These are phyloP conservation scores for Candida endomychidarum DNA, from an alignment of 805 yeast genomes.

Conservation along the genomic window DNA sequence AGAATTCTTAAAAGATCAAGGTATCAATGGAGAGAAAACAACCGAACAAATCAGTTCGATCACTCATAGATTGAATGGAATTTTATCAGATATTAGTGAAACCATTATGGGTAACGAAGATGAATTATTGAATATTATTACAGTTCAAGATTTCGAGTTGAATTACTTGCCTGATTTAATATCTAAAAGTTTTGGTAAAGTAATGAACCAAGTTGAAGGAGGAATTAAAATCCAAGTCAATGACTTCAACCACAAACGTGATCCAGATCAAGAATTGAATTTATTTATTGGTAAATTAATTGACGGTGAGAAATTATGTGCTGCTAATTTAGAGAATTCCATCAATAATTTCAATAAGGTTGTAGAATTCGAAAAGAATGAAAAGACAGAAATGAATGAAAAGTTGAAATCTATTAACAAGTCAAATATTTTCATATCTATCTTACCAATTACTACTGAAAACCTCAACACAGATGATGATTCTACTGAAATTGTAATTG, in stretches of 20 bases:
- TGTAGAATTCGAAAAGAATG: slow-evolving; percentile 20
- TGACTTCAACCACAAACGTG: slow-evolving; percentile 40
- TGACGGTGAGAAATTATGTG: slow-evolving; percentile 86
- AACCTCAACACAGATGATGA: not conserved
- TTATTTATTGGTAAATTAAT: slow-evolving; percentile 72
- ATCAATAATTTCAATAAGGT: slow-evolving; percentile 42
- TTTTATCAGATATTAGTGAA: slow-evolving; percentile 39
- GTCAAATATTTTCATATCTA: slow-evolving; percentile 69
- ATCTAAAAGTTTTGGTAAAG: slow-evolving; percentile 55
- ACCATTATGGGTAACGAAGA: slow-evolving; percentile 53
- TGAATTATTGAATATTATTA: slow-evolving; percentile 39
- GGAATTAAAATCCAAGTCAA: slow-evolving; percentile 62
- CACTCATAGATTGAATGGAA: slow-evolving; percentile 30
- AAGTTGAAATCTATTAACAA: slow-evolving; percentile 26
- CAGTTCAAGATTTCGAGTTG: slow-evolving; percentile 65
- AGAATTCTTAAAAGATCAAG: slow-evolving; percentile 26
- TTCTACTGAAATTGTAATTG: slow-evolving; percentile 36
- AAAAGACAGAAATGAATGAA: slow-evolving; percentile 17
- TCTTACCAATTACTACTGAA: slow-evolving; percentile 57
- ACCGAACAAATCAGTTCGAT: slow-evolving; percentile 30
- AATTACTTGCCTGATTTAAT: slow-evolving; percentile 47
- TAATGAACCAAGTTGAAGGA: slow-evolving; percentile 76
- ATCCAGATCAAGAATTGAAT: slow-evolving; percentile 50
- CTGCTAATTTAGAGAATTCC: slow-evolving; percentile 82
- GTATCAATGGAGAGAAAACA: slow-evolving; percentile 16